Percentiles rank a stretch among this genome's conserved stretches.
These are phyloP conservation scores for Exophiala sideris DNA, from an alignment of 2,329 filamentous ascomycete genomes.

Conservation along the genomic window DNA sequence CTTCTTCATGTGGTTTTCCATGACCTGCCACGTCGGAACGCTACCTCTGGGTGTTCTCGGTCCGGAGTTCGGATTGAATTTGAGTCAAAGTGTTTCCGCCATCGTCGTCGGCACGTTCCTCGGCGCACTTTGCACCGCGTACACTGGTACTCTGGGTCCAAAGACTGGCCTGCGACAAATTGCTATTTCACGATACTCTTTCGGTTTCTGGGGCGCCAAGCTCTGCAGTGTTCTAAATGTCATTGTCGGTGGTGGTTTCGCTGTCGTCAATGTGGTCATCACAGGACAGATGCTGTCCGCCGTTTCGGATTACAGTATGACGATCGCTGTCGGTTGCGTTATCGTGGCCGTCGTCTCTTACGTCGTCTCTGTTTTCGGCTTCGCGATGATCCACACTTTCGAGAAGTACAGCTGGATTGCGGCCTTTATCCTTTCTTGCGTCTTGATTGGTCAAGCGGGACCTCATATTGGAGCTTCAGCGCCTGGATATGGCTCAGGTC, in stretches of 20 bases:
- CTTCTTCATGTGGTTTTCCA: slow-evolving; percentile 45
- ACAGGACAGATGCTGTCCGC: slow-evolving; percentile 36
- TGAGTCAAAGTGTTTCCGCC: slow-evolving; percentile 43
- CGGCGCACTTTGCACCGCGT: slow-evolving; percentile 41
- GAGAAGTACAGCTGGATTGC: slow-evolving; percentile 34
- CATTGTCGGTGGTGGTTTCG: slow-evolving; percentile 31
- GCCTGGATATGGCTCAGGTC: slow-evolving; percentile 33
- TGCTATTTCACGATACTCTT: slow-evolving; percentile 31
- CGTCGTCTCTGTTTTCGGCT: slow-evolving; percentile 31
- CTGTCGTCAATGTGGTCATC: slow-evolving; percentile 34
- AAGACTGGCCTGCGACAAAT: slow-evolving; percentile 36
- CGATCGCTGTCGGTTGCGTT: slow-evolving; percentile 32
- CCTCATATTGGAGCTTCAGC: slow-evolving; percentile 41
- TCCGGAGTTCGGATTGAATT: slow-evolving; percentile 46
- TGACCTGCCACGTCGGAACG: slow-evolving; percentile 42
- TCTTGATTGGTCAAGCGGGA: slow-evolving; percentile 48
- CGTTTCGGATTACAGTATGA: slow-evolving; percentile 34
- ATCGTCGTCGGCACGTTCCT: slow-evolving; percentile 41
- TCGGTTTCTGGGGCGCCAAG: slow-evolving; percentile 34
- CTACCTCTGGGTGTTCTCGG: slow-evolving; percentile 44
- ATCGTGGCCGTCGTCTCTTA: slow-evolving; percentile 33
- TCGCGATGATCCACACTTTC: slow-evolving; percentile 31
- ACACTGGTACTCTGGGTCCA: slow-evolving; percentile 42
- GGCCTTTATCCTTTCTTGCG: slow-evolving; percentile 37
- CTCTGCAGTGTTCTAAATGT: slow-evolving; percentile 33